phyloP scores from a whole-genome alignment of 139 green algal species.

The Limnomonas spitsbergensis region DNA sequence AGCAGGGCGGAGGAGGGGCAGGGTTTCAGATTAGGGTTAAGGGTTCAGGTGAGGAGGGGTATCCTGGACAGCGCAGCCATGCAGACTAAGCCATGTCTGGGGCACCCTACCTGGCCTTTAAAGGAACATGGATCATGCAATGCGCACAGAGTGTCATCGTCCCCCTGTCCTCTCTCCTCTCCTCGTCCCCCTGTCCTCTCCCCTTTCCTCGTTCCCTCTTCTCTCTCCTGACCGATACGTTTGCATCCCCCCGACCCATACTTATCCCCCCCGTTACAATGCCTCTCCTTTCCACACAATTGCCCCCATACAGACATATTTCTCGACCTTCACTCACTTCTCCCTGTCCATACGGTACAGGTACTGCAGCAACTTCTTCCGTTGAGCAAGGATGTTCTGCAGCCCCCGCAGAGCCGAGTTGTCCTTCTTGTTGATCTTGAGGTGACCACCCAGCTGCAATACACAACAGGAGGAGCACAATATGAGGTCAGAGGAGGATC shows the following conservation, averaged over 20 bases:
- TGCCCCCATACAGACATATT: too few species aligned
- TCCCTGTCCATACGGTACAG: conserved; percentile 58
- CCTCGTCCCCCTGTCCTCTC: neutral
- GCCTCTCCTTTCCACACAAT: neutral
- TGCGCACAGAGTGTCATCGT: neutral
- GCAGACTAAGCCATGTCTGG: neutral
- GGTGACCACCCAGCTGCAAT: conserved; percentile 46
- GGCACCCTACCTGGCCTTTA: neutral
- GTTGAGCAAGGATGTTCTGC: conserved; percentile 53
- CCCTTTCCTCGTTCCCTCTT: too few species aligned
- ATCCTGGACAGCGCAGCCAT: too few species aligned
- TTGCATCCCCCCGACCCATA: too few species aligned
- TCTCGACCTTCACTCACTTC: too few species aligned
- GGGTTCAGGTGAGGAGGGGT: neutral
- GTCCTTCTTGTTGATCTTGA: conserved; percentile 69
- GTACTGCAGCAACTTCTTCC: conserved; percentile 71
- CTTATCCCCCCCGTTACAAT: too few species aligned
- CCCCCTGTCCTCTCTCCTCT: neutral
- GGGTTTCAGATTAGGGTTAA: neutral
- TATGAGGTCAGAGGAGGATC: too few species aligned
- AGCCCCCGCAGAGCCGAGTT: conserved; percentile 57
- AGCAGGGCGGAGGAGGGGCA: neutral
- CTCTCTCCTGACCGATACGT: too few species aligned
- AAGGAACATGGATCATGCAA: neutral
- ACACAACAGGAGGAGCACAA: conserved; percentile 8